Conservation (phyloP, 495 filamentous ascomycete species). For the Aspergillus taichungensis region DNA sequence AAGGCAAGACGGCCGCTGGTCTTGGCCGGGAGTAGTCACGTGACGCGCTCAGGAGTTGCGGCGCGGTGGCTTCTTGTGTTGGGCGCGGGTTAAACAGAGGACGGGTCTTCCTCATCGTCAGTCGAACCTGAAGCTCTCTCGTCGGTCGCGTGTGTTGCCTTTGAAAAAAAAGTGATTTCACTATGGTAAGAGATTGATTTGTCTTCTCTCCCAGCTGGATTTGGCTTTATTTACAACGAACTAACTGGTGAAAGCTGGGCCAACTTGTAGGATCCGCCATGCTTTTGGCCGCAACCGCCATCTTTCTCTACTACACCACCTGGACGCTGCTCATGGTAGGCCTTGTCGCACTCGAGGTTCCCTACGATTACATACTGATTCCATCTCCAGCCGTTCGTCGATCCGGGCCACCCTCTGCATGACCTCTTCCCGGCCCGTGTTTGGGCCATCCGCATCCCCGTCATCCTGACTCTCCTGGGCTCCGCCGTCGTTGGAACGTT, state of each 20-base stretch:
- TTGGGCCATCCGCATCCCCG: slow-evolving; percentile 97
- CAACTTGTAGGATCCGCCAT: slow-evolving; percentile 93
- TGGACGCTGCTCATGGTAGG: slow-evolving; percentile 96
- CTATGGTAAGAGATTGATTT: slow-evolving; percentile 15
- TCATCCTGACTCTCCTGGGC: slow-evolving; percentile 87
- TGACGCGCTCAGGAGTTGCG: slow-evolving; percentile 16
- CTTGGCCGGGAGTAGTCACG: slow-evolving; percentile 22
- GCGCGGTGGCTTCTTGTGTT: slow-evolving; percentile 4
- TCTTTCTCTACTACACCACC: slow-evolving; percentile 98
- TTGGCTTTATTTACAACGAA: too few species aligned
- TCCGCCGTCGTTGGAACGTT: slow-evolving; percentile 94
- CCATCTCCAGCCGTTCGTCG: slow-evolving; percentile 77
- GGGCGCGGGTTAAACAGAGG: neutral
- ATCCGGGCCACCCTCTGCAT: slow-evolving; percentile 86
- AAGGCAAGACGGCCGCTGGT: slow-evolving; percentile 12
- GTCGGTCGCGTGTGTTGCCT: neutral
- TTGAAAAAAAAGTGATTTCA: slow-evolving; percentile 6
- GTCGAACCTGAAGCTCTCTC: neutral
- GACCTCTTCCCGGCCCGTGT: slow-evolving; percentile 93
- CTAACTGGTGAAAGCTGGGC: slow-evolving; percentile 58
- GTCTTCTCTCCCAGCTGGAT: too few species aligned
- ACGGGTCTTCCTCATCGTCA: neutral
- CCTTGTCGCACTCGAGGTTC: neutral
- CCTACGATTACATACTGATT: neutral
- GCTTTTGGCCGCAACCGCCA: slow-evolving; percentile 87